These are phyloP conservation scores for Isabelozyma heimii DNA, from an alignment of 805 yeast species.

Conservation along the genomic window DNA sequence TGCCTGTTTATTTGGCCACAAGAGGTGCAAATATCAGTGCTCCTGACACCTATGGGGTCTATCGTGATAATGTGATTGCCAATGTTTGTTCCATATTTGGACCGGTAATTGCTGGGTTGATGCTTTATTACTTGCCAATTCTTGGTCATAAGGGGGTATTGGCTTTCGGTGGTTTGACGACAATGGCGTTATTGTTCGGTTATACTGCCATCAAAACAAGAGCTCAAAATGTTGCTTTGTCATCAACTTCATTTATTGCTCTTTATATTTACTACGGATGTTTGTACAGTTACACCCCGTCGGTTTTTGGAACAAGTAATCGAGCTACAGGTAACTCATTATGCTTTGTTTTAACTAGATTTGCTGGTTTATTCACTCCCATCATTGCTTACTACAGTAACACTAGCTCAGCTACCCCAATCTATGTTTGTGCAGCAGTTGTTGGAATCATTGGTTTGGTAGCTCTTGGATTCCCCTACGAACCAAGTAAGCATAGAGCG, in stretches of 20 bases:
- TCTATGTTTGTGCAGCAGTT: constrained; percentile 35
- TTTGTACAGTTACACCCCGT: constrained; percentile 35
- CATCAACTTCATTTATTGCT: constrained; percentile 43
- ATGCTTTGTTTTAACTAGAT: constrained; percentile 27
- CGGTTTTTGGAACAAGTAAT: constrained; percentile 33
- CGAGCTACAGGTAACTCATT: constrained; percentile 36
- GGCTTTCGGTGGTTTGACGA: constrained; percentile 48
- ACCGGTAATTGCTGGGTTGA: constrained; percentile 49
- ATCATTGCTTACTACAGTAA: constrained; percentile 31
- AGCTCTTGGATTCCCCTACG: constrained; percentile 33
- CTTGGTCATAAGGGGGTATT: constrained; percentile 59
- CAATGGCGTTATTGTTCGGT: constrained; percentile 60
- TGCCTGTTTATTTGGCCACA: constrained; percentile 49
- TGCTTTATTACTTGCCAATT: constrained; percentile 20
- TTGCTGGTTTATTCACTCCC: constrained; percentile 29
- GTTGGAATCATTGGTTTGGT: constrained; percentile 29
- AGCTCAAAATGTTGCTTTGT: constrained; percentile 41
- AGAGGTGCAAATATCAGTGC: constrained; percentile 50
- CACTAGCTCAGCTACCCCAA: constrained; percentile 26
- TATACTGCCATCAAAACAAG: constrained; percentile 58
- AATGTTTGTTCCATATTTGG: constrained; percentile 50
- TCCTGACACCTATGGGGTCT: constrained; percentile 33
- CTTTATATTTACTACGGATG: constrained; percentile 35
- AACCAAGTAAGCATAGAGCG: constrained; percentile 29
- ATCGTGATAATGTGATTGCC: constrained; percentile 48